Percentiles rank a stretch among this genome's conserved stretches.
These are phyloP conservation scores for Chaetomium sp. DNA, from an alignment of 2,329 filamentous ascomycete species.

Conservation along the genomic window DNA sequence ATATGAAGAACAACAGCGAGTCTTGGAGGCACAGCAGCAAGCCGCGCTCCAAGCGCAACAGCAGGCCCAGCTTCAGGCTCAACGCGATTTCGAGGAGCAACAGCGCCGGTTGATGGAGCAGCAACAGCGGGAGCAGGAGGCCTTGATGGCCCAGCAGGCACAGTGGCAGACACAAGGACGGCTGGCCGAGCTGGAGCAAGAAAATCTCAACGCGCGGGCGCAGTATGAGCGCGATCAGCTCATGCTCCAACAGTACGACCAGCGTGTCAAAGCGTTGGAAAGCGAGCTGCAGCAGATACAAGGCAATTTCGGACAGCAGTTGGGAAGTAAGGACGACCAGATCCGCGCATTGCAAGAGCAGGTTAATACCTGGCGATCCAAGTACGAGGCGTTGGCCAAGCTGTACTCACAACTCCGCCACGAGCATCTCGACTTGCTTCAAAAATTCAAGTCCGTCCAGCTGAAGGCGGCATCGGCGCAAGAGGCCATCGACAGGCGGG, in stretches of 20 bases:
- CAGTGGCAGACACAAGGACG: constrained; percentile 92
- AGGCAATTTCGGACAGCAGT: constrained; percentile 77
- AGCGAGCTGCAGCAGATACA: constrained; percentile 78
- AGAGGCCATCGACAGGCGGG: constrained; percentile 88
- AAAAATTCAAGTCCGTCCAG: constrained; percentile 94
- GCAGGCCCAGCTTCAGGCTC: constrained; percentile 74
- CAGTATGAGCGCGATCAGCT: constrained; percentile 97
- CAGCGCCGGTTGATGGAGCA: constrained; percentile 83
- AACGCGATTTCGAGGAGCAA: constrained; percentile 94
- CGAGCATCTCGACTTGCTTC: constrained; percentile 88
- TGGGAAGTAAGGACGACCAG: constrained; percentile 86
- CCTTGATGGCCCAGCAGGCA: constrained; percentile 79
- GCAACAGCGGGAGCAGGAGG: constrained; percentile 83
- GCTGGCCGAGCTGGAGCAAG: constrained; percentile 89
- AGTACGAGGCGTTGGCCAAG: constrained; percentile 95
- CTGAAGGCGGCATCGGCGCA: constrained; percentile 95
- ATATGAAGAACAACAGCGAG: constrained; percentile 88
- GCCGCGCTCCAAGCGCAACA: constrained; percentile 76
- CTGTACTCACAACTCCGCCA: constrained; percentile 93
- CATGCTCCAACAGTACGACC: constrained; percentile 94
- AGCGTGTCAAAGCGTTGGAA: constrained; percentile 87
- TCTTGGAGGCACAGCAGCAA: constrained; percentile 81
- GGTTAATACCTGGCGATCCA: constrained; percentile 93
- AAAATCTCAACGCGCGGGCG: constrained; percentile 87
- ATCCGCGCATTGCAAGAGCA: constrained; percentile 90